Conservation (phyloP, 257 asterid genomes). For the Scutellaria barbata region DNA sequence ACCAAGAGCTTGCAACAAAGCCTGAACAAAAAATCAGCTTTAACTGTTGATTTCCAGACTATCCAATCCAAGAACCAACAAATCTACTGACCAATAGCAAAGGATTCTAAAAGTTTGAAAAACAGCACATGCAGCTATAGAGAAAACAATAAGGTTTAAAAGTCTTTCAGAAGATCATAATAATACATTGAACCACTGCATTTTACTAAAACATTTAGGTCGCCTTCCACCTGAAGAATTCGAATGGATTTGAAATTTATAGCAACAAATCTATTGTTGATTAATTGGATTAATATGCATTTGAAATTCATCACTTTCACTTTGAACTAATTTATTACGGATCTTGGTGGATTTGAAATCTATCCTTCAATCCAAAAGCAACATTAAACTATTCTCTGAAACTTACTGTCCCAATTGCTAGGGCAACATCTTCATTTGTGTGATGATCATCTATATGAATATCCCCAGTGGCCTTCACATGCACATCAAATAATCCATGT, state of each 20-base stretch:
- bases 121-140: slow-evolving; percentile 12
- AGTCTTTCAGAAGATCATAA: slow-evolving; percentile 5
- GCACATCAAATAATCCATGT: slow-evolving; percentile 80
- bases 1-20: slow-evolving; percentile 78
- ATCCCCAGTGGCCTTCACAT: slow-evolving; percentile 86
- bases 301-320: too few relatives aligned
- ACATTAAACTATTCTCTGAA: not conserved
- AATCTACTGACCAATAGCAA: not conserved
- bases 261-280: too few relatives aligned
- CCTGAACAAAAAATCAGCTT: slow-evolving; percentile 48
- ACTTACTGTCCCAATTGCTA: slow-evolving; percentile 87
- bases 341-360: too few relatives aligned
- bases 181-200: not conserved
- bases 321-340: too few relatives aligned
- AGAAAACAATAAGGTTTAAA: not conserved
- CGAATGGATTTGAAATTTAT: too few relatives aligned
- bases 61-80: slow-evolving; percentile 30
- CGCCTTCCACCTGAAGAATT: too few relatives aligned
- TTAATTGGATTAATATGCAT: too few relatives aligned
- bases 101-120: slow-evolving; percentile 10
- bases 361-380: too few relatives aligned
- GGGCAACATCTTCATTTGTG: slow-evolving; percentile 92
- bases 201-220: not conserved
- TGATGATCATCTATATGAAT: slow-evolving; percentile 93
- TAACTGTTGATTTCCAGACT: not conserved